Conservation (phyloP, 345 rosid species). For the Linum trigynum region DNA sequence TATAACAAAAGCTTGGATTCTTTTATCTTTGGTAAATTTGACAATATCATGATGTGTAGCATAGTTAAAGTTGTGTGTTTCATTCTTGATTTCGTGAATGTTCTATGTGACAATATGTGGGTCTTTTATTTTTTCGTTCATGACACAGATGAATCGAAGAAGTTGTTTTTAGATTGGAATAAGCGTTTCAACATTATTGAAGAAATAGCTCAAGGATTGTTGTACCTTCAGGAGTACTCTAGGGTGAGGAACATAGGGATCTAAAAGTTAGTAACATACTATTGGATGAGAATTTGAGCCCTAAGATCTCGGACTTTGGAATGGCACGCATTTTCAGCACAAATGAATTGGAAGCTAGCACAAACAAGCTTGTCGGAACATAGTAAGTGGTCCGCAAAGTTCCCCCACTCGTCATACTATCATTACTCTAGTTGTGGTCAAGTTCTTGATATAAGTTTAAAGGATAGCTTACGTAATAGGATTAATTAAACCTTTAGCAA, state of each 20-base stretch:
- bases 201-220: too few species aligned
- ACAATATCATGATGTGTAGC: background rate
- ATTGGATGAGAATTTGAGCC: background rate
- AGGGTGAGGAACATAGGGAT: background rate
- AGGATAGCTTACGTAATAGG: background rate
- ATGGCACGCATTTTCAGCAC: background rate
- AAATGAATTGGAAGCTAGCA: background rate
- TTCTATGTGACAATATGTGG: background rate
- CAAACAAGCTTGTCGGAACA: background rate
- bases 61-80: background rate
- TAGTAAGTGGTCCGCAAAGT: background rate
- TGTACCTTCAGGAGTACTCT: background rate
- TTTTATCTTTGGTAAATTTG: too few species aligned
- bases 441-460: too few species aligned
- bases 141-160: background rate
- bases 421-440: background rate
- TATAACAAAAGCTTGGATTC: too few species aligned
- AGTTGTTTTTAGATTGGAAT: background rate
- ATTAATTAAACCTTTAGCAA: background rate
- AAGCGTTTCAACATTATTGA: too few species aligned
- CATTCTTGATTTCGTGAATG: background rate
- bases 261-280: too few species aligned
- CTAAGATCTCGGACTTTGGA: slow-evolving; percentile 1
- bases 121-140: background rate
- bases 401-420: too few species aligned